These are phyloP conservation scores for Kwoniella shandongensis DNA, from an alignment of 768 basidiomycete species.

Conservation along the genomic window DNA sequence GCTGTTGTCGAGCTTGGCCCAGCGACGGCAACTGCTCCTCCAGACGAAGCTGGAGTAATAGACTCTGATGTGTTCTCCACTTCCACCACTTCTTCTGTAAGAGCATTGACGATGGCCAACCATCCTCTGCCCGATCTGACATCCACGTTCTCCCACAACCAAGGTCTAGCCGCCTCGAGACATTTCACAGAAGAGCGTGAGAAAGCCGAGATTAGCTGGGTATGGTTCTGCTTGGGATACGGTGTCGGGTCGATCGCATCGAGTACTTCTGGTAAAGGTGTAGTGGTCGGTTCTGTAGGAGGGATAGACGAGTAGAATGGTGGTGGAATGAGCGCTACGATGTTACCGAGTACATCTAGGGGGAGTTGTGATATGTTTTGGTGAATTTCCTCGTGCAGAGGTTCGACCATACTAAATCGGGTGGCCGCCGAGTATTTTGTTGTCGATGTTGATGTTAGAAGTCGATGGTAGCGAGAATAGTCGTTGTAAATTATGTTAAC, in stretches of 20 bases:
- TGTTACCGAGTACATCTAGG: conserved; percentile 40
- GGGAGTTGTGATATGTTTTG: conserved; percentile 24
- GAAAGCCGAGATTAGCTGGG: conserved; percentile 23
- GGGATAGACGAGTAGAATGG: conserved; percentile 29
- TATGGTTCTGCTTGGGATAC: conserved; percentile 10
- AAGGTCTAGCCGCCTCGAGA: conserved; percentile 44
- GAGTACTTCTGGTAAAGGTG: conserved; percentile 17
- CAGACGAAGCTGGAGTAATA: background rate
- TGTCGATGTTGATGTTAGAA: no score
- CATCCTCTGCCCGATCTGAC: conserved; percentile 48
- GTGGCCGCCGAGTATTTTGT: background rate
- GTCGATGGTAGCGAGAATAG: no score
- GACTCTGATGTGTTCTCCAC: conserved; percentile 3
- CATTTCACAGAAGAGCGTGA: conserved; percentile 23
- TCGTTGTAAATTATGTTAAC: no score
- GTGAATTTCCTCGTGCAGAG: conserved; percentile 2
- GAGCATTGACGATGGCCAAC: conserved; percentile 51
- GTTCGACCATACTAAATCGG: conserved; percentile 8
- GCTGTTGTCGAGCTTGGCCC: conserved; percentile 6
- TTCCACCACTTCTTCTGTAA: conserved; percentile 49
- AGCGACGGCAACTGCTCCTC: conserved; percentile 6
- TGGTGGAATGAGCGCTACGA: conserved; percentile 41
- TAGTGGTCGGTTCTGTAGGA: background rate
- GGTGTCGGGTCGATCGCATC: conserved; percentile 35
- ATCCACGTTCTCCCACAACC: conserved; percentile 51